Evolutionary conservation across 108 stramenopile genomes (phyloP).

Genomic region (Cyclotella kingstonii): DNA sequence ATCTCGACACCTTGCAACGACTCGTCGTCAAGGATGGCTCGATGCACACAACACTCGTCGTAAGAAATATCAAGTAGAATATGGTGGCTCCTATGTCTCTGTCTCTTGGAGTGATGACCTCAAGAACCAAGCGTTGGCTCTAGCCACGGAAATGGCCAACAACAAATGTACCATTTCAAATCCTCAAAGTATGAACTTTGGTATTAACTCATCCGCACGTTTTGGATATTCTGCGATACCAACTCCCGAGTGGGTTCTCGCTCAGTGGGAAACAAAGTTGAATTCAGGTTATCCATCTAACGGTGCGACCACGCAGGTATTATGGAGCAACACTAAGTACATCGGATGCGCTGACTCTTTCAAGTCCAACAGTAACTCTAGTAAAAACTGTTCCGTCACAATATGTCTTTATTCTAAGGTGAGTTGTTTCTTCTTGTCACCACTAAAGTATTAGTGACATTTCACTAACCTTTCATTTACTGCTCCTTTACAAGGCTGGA

Average conservation of each 20-base stretch:
- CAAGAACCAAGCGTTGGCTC: not conserved
- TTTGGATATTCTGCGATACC: not conserved
- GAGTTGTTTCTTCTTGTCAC: no score
- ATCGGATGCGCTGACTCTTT: constrained; percentile 20
- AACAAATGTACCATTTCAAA: not conserved
- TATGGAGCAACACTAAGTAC: constrained; percentile 21
- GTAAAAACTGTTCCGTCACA: no score
- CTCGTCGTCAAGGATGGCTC: constrained; percentile 9
- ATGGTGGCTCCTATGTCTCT: constrained; percentile 11
- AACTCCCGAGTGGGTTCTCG: constrained; percentile 11
- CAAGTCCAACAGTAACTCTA: no score
- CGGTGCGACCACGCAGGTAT: constrained; percentile 15
- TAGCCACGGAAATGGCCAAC: constrained; percentile 7
- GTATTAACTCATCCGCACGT: not conserved
- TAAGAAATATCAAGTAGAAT: constrained; percentile 9
- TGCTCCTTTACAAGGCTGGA: no score
- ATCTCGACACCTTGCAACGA: not conserved
- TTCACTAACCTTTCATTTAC: no score
- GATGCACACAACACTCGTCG: constrained; percentile 24
- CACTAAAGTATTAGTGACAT: no score
- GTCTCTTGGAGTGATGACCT: constrained; percentile 24
- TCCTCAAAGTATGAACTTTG: not conserved
- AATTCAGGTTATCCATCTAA: constrained; percentile 11
- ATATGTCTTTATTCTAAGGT: no score
- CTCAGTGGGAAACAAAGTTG: not conserved